A percentile compares a stretch with the other conserved stretches of the same genome.
These are phyloP conservation scores for Aspergillus novoparasiticus DNA, from an alignment of 2,329 filamentous ascomycete genomes.

Conservation along the genomic window DNA sequence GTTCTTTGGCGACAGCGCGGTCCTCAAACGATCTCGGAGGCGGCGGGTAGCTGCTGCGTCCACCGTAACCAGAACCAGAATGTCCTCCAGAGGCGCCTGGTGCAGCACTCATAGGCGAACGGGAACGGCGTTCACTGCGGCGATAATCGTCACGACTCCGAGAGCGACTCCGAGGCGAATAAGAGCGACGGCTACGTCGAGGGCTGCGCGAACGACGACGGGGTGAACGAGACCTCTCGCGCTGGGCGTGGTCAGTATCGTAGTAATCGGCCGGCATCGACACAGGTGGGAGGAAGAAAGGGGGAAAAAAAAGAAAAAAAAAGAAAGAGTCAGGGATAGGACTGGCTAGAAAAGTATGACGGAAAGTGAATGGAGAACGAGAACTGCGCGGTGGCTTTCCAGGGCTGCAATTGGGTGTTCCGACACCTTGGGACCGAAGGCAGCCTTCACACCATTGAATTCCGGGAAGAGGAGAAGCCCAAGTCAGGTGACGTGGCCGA, in stretches of 20 bases:
- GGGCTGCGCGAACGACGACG: constrained; percentile 79
- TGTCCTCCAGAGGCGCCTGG: constrained; percentile 72
- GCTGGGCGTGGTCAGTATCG: constrained; percentile 57
- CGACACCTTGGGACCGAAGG: constrained; percentile 2
- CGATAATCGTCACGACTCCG: constrained; percentile 78
- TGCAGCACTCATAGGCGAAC: constrained; percentile 80
- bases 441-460: constrained; percentile 2
- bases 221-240: constrained; percentile 72
- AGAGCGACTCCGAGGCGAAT: constrained; percentile 77
- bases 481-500: constrained; percentile 5
- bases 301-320: constrained; percentile 2
- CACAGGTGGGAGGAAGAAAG: constrained; percentile 10
- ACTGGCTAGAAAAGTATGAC: constrained; percentile 1
- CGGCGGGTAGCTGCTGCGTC: constrained; percentile 66
- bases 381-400: constrained; percentile 11
- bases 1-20: constrained; percentile 78
- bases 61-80: constrained; percentile 60
- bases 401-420: constrained; percentile 6
- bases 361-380: constrained; percentile 9
- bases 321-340: not conserved
- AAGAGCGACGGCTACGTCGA: constrained; percentile 73
- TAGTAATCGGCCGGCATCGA: constrained; percentile 30
- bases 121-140: constrained; percentile 73
- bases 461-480: constrained; percentile 1
- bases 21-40: constrained; percentile 76